Conservation (phyloP, 2,329 filamentous ascomycete genomes). For the Coniochaeta sp. region DNA sequence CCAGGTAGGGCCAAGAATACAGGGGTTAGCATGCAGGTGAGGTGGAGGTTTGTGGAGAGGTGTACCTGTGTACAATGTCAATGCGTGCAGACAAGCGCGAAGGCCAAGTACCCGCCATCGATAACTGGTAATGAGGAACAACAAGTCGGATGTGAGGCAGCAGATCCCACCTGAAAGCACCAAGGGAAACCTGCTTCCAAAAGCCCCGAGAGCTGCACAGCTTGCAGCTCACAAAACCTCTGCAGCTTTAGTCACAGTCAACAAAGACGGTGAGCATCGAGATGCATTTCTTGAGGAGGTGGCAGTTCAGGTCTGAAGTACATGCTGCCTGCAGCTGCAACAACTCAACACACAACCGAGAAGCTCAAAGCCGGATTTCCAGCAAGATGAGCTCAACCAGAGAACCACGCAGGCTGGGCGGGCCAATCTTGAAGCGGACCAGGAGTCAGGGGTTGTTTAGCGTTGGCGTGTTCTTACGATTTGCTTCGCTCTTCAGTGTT, state of each 20-base stretch:
- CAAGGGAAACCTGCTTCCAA: neutral
- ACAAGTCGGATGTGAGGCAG: neutral
- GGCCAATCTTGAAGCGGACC: neutral
- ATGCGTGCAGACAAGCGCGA: conserved; percentile 1
- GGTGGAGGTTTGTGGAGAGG: neutral
- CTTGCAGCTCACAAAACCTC: neutral
- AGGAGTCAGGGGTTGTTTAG: neutral
- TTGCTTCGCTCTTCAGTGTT: neutral
- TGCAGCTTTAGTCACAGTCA: neutral
- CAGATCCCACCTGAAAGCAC: neutral
- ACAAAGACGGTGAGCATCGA: neutral
- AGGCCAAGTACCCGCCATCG: neutral
- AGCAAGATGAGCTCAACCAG: conserved; percentile 5
- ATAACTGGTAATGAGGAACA: neutral
- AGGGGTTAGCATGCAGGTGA: neutral
- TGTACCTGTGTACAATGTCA: conserved; percentile 1
- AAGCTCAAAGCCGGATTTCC: neutral
- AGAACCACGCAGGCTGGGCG: neutral
- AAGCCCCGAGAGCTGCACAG: neutral
- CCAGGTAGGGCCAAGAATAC: neutral
- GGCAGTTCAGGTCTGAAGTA: neutral
- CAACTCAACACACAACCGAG: neutral
- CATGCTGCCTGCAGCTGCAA: neutral
- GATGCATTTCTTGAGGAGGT: neutral
- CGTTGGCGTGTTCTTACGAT: neutral